Conservation (phyloP, 164 flowering plant genomes). For the Chimonanthus praecox region DNA sequence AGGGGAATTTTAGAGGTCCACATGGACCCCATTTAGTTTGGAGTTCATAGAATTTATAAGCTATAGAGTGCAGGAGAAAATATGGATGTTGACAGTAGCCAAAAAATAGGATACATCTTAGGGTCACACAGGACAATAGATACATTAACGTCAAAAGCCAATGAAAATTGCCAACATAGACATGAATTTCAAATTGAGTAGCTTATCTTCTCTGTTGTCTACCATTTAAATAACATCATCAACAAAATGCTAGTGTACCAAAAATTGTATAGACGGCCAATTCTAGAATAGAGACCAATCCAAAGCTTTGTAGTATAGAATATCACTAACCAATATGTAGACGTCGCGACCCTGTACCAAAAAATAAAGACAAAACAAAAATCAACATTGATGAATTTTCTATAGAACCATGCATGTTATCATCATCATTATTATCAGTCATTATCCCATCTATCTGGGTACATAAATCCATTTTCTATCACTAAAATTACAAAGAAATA, state of each 20-base stretch:
- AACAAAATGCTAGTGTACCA: background rate
- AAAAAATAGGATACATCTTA: background rate
- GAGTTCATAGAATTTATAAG: too few species aligned
- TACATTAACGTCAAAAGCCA: background rate
- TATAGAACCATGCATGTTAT: background rate
- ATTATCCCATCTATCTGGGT: too few species aligned
- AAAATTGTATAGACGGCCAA: constrained; percentile 1
- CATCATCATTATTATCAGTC: too few species aligned
- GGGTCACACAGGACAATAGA: background rate
- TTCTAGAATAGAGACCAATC: constrained; percentile 8
- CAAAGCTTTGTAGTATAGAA: constrained; percentile 14
- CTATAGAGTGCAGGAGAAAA: too few species aligned
- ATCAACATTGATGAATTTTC: constrained; percentile 5
- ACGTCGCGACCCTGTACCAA: constrained; percentile 91
- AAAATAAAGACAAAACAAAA: constrained; percentile 7
- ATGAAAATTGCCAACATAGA: background rate
- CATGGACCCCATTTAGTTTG: too few species aligned
- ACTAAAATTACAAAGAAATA: background rate
- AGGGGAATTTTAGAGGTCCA: too few species aligned
- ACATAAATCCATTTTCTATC: background rate
- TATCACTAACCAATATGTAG: constrained; percentile 82
- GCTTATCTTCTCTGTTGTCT: constrained; percentile 3
- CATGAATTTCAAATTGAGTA: background rate
- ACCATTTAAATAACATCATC: background rate
- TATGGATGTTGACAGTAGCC: too few species aligned